phyloP scores from a whole-genome alignment of 2,329 filamentous ascomycete genomes.

The Zymoseptoria brevis region DNA sequence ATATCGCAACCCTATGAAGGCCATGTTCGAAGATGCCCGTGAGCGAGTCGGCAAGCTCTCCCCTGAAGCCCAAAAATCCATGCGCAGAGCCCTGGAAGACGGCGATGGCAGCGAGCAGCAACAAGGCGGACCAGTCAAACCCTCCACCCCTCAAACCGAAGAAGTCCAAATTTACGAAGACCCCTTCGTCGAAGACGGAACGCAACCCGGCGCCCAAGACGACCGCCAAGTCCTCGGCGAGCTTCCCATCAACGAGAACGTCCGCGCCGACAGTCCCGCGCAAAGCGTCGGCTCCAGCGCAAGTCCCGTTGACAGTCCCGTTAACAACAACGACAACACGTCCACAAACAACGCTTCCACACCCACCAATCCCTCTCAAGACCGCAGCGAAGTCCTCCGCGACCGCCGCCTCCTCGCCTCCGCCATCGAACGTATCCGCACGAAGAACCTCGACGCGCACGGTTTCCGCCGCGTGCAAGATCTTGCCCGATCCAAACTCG shows the following conservation, averaged over 20 bases:
- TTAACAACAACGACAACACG: slow-evolving; percentile 13
- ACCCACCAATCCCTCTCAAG: slow-evolving; percentile 22
- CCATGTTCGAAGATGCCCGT: slow-evolving; percentile 28
- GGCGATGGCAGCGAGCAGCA: slow-evolving; percentile 1
- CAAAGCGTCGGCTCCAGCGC: slow-evolving; percentile 23
- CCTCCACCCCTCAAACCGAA: slow-evolving; percentile 24
- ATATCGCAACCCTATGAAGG: slow-evolving; percentile 26
- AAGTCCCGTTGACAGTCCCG: slow-evolving; percentile 25
- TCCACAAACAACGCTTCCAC: slow-evolving; percentile 1
- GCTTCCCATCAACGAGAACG: slow-evolving; percentile 43
- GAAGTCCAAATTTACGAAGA: slow-evolving; percentile 49
- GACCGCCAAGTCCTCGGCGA: slow-evolving; percentile 42
- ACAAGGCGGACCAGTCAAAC: slow-evolving; percentile 21
- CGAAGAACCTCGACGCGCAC: slow-evolving; percentile 67
- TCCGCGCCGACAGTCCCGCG: slow-evolving; percentile 23
- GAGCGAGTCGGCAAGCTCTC: slow-evolving; percentile 17
- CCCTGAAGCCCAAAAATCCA: slow-evolving; percentile 14
- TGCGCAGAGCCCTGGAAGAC: slow-evolving; percentile 7
- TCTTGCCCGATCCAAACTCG: slow-evolving; percentile 57
- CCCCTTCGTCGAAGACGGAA: slow-evolving; percentile 37
- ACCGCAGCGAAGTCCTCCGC: slow-evolving; percentile 36
- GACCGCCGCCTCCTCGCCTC: slow-evolving; percentile 58
- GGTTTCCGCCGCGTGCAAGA: slow-evolving; percentile 73
- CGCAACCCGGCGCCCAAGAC: slow-evolving; percentile 18
- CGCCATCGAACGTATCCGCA: slow-evolving; percentile 64